Evolutionary conservation across 148 eudicot genomes (phyloP).

Genomic region (Heliosperma pusillum): DNA sequence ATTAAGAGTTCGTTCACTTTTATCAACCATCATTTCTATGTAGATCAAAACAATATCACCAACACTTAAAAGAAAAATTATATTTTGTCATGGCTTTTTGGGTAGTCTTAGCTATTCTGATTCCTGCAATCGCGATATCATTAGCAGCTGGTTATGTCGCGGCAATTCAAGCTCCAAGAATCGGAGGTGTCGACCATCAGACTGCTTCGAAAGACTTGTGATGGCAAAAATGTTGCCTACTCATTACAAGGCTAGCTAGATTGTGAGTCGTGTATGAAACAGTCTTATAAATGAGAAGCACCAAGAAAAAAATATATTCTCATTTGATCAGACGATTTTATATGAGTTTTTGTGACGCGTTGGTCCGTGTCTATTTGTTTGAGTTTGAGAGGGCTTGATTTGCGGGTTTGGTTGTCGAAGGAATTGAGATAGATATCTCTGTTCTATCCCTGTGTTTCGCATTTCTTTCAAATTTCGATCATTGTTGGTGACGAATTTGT

Average conservation of each 20-base stretch:
- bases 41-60: not conserved
- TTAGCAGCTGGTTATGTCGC: not conserved
- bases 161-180: not conserved
- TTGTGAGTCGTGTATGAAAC: not conserved
- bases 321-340: no score
- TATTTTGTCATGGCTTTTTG: not conserved
- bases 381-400: not conserved
- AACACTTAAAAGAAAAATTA: no score
- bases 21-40: not conserved
- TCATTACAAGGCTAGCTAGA: not conserved
- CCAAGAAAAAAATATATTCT: no score
- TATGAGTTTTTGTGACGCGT: not conserved
- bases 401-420: not conserved
- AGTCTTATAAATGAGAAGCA: not conserved
- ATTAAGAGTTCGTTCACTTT: not conserved
- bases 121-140: conserved; percentile 4
- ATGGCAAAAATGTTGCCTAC: not conserved
- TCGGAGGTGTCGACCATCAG: not conserved
- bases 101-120: not conserved
- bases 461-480: no score
- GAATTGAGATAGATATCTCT: no score
- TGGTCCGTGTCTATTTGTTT: not conserved
- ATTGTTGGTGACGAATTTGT: no score
- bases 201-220: not conserved
- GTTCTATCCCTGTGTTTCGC: no score